phyloP scores from a whole-genome alignment of 306 rosid genomes.

The Malus fusca region DNA sequence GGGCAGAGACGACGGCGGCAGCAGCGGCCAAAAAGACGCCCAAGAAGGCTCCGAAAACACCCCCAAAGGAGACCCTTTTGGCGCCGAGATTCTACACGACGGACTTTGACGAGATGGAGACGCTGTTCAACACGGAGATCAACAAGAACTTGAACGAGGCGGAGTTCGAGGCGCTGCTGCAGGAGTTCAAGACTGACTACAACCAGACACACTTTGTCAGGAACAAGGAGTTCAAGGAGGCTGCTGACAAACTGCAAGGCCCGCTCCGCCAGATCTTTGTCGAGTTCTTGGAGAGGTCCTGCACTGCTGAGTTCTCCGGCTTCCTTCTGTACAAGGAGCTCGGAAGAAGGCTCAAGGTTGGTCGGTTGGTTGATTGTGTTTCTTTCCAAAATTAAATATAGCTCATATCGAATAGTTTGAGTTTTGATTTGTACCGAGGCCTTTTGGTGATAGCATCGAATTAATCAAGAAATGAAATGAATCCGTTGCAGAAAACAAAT shows the following conservation, averaged over 20 bases:
- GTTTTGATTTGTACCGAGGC: too few relatives aligned
- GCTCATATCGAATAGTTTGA: too few relatives aligned
- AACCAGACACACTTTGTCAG: constrained; percentile 96
- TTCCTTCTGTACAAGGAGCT: constrained; percentile 97
- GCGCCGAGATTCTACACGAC: constrained; percentile 96
- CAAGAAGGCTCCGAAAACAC: constrained; percentile 50
- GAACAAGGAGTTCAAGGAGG: constrained; percentile 96
- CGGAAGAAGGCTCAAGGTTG: constrained; percentile 93
- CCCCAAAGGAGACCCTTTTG: constrained; percentile 71
- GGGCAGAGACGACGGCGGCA: constrained; percentile 23
- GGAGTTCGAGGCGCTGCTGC: constrained; percentile 86
- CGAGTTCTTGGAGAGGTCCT: constrained; percentile 96
- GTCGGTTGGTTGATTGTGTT: background rate
- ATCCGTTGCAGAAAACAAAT: constrained; percentile 77
- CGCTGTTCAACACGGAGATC: constrained; percentile 93
- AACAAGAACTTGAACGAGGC: constrained; percentile 72
- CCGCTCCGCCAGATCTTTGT: constrained; percentile 89
- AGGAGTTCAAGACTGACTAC: constrained; percentile 97
- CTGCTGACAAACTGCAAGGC: constrained; percentile 83
- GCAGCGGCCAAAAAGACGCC: constrained; percentile 3
- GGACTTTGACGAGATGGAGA: constrained; percentile 96
- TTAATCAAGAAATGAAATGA: too few relatives aligned
- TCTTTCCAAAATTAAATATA: too few relatives aligned
- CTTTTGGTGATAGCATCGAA: background rate
- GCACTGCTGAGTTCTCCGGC: constrained; percentile 98